Base-by-base conservation (phyloP, 2,329 filamentous ascomycete genomes). In the Penicillium capsulatum region DNA sequence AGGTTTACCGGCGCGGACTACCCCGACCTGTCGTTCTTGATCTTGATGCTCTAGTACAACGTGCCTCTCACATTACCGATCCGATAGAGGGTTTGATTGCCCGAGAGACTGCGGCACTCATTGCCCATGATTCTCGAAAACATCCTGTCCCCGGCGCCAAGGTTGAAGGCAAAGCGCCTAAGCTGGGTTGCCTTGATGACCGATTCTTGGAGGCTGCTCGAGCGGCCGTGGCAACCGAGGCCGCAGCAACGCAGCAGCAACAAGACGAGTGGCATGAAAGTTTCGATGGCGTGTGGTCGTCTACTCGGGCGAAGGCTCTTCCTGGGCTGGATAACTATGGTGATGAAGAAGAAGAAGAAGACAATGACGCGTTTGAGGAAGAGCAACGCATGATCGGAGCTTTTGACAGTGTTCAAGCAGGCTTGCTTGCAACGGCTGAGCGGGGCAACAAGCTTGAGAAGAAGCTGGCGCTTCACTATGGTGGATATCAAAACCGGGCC, bases 361-460 rank as follows among this genome's bases (percentile, higher is more conserved):
- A 88, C 36, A 80, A 86, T 38, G 80, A 86, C 50, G 67, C 72
- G 32, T 73, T 76, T 51, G 47, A 55, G 31, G 75, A 81, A 51
- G 70, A 75, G 44, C 66, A 71, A 11, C 69, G 79, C 17, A 80
- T 91, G 71, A 75, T 76, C 20, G 71, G 79, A 51, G 81, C 86
- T 2, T 92, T 95, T 50, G 81, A 92, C 47, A 75, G 75, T 31
- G 77, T 89, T 2, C 85, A 92, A 65, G 78, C 86, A 32, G 73
- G 77, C 6, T 84, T 95, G 47, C 76, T 86, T 53, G 71, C 76
- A 2, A 80, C 81, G 0, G 92, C 90, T 2, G 83, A 91, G 53
- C 77, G 83, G 41, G 86, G 86, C 38, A 87, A 88, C 60, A 94
- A 91, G 65, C 72, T 94, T 1, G 90, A 97, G 67, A 95, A 95